Conservation (phyloP, 306 rosid species). For the Vicia sativa region DNA sequence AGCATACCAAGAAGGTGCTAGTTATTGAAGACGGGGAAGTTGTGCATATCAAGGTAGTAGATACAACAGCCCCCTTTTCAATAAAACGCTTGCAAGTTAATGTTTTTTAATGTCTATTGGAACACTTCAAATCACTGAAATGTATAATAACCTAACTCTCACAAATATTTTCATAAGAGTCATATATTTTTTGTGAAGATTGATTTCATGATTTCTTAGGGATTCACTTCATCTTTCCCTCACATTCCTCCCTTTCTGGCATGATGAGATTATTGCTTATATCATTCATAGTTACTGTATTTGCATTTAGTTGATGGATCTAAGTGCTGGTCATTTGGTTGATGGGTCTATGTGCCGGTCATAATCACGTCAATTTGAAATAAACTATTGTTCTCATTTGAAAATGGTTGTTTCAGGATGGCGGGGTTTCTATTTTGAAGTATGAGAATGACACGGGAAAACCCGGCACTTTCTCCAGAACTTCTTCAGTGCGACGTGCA, state of each 20-base stretch:
- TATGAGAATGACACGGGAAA: constrained; percentile 72
- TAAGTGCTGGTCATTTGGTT: constrained; percentile 24
- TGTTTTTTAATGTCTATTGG: constrained; percentile 15
- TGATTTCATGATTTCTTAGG: constrained; percentile 18
- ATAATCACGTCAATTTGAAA: constrained; percentile 15
- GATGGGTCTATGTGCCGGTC: constrained; percentile 24
- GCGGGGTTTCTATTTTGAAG: constrained; percentile 79
- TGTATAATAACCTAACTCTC: constrained; percentile 12
- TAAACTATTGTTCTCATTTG: constrained; percentile 8
- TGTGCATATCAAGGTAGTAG: constrained; percentile 95
- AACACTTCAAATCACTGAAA: constrained; percentile 19
- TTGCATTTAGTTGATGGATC: constrained; percentile 22
- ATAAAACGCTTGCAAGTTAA: constrained; percentile 13
- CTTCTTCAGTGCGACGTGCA: constrained; percentile 90
- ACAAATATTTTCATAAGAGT: constrained; percentile 23
- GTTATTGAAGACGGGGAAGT: constrained; percentile 98
- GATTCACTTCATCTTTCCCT: constrained; percentile 18
- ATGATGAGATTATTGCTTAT: constrained; percentile 17
- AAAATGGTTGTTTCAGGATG: constrained; percentile 69
- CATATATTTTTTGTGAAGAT: constrained; percentile 9
- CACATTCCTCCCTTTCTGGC: constrained; percentile 17
- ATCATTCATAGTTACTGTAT: constrained; percentile 26
- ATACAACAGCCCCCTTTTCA: constrained; percentile 17
- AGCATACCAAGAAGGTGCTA: constrained; percentile 90
- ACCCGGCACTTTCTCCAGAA: constrained; percentile 59